Evolutionary conservation across 768 basidiomycete species (phyloP).

Genomic region (Tylopilus subfusipes): DNA sequence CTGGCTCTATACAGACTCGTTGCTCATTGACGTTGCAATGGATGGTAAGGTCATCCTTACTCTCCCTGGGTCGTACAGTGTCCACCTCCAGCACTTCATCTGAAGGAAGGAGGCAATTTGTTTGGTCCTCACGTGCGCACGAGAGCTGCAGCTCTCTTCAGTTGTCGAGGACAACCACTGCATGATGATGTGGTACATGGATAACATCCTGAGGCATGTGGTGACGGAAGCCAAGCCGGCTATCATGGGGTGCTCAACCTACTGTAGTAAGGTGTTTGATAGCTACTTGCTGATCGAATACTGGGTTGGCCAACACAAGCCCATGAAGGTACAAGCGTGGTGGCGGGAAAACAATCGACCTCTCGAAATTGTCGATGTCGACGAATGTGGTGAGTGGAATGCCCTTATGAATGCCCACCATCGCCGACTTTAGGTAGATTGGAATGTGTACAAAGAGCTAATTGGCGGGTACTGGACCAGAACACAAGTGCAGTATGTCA

Average conservation of each 20-base stretch:
- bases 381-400: not conserved
- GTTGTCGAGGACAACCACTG: not conserved
- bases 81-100: not conserved
- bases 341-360: not conserved
- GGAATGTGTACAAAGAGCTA: not conserved
- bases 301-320: not conserved
- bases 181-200: not conserved
- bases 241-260: not conserved
- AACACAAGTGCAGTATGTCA: not conserved
- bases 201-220: not conserved
- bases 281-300: not conserved
- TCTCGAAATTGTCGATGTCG: not conserved
- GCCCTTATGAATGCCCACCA: not conserved
- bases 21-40: too few species aligned
- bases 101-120: not conserved
- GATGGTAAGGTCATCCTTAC: not conserved
- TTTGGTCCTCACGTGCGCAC: not conserved
- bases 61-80: not conserved
- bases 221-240: not conserved
- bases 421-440: not conserved
- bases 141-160: not conserved
- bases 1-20: not conserved
- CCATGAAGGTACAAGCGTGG: not conserved
- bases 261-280: not conserved
- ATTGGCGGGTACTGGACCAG: not conserved